Evolutionary conservation across 2,329 filamentous ascomycete species (phyloP).

Genomic region (Aureobasidium uvarum): DNA sequence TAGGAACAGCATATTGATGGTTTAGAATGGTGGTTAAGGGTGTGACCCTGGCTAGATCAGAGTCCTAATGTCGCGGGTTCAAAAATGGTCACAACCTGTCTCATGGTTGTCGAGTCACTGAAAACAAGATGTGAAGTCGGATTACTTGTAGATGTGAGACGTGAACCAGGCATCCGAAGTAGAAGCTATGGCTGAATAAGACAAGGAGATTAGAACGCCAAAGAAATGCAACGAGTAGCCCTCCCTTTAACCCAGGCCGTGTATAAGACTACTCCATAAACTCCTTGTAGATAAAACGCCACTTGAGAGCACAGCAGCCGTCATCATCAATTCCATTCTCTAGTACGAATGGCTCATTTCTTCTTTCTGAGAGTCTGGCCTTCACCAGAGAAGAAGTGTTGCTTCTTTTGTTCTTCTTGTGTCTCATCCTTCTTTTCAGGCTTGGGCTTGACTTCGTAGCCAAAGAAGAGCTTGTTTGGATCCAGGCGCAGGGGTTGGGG

Average conservation of each 20-base stretch:
- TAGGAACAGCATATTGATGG: not conserved
- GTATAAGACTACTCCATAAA: not conserved
- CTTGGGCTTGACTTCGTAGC: slow-evolving; percentile 86
- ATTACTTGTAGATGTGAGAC: not conserved
- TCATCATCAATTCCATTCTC: not conserved
- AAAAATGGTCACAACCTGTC: not conserved
- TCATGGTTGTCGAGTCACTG: too few relatives aligned
- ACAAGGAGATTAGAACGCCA: not conserved
- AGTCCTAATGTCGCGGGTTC: not conserved
- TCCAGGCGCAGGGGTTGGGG: slow-evolving; percentile 82
- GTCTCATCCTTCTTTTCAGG: slow-evolving; percentile 73
- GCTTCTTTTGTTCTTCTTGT: slow-evolving; percentile 59
- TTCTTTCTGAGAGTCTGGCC: slow-evolving; percentile 82
- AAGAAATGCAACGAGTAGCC: not conserved
- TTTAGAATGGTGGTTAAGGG: not conserved
- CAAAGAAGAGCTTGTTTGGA: slow-evolving; percentile 92
- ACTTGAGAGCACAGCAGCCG: not conserved
- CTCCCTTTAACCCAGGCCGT: not conserved
- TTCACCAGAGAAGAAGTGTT: slow-evolving; percentile 62
- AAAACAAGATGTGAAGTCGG: not conserved
- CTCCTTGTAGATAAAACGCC: not conserved
- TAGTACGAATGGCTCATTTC: slow-evolving; percentile 46
- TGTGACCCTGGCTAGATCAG: not conserved
- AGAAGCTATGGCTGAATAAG: not conserved
- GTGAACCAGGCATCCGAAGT: not conserved